Evolutionary conservation across 805 yeast species (phyloP).

Genomic region (Suhomyces sp.): DNA sequence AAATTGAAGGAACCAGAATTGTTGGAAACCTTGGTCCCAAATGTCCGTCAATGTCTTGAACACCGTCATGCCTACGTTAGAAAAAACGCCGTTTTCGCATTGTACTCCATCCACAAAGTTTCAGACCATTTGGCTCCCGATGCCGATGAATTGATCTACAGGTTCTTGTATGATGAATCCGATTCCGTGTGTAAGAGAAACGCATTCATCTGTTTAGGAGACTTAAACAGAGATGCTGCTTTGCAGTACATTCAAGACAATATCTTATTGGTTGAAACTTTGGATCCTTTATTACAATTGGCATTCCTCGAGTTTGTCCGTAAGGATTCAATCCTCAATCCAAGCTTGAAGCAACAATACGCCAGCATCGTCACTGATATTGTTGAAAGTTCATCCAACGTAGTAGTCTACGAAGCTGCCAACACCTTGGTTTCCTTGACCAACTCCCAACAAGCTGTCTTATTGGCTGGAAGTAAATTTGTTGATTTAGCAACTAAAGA

Average conservation of each 20-base stretch:
- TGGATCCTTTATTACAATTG: constrained; percentile 84
- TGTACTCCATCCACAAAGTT: constrained; percentile 75
- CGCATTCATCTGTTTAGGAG: constrained; percentile 85
- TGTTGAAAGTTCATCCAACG: constrained; percentile 60
- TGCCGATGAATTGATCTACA: constrained; percentile 80
- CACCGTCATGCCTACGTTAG: constrained; percentile 98
- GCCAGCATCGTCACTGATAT: constrained; percentile 69
- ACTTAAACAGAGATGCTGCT: constrained; percentile 81
- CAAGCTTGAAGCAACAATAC: constrained; percentile 69
- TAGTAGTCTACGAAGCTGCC: constrained; percentile 91
- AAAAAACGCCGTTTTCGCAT: constrained; percentile 93
- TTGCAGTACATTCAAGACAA: constrained; percentile 76
- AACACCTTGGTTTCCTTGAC: constrained; percentile 68
- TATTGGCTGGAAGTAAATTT: constrained; percentile 80
- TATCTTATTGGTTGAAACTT: constrained; percentile 53
- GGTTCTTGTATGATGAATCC: constrained; percentile 75
- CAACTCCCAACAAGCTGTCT: constrained; percentile 60
- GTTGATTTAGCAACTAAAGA: constrained; percentile 88
- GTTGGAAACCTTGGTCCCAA: constrained; percentile 92
- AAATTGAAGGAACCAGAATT: constrained; percentile 91
- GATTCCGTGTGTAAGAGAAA: constrained; percentile 95
- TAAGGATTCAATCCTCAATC: constrained; percentile 65
- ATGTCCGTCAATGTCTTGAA: constrained; percentile 85
- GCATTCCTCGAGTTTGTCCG: constrained; percentile 90
- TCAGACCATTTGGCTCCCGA: constrained; percentile 91